Evolutionary conservation across 345 rosid genomes (phyloP).

Genomic region (Angophora floribunda): DNA sequence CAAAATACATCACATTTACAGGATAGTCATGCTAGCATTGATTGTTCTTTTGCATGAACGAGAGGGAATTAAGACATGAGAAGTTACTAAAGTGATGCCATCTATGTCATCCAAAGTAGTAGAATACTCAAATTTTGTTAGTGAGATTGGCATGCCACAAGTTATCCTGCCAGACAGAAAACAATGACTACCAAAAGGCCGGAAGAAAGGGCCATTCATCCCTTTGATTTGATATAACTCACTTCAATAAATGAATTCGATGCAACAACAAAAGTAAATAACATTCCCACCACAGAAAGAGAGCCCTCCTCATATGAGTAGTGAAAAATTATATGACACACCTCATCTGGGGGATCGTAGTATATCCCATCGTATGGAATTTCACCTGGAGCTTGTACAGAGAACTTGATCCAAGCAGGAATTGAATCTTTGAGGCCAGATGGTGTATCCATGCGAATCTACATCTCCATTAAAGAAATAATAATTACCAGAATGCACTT

Average conservation of each 20-base stretch:
- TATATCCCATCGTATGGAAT: constrained; percentile 91
- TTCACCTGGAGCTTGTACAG: constrained; percentile 92
- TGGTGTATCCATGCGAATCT: constrained; percentile 96
- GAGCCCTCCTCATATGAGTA: not conserved
- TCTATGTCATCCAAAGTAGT: not conserved
- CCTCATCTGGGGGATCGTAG: constrained; percentile 96
- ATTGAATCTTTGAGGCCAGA: constrained; percentile 92
- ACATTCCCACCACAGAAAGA: not conserved
- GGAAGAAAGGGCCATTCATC: not conserved
- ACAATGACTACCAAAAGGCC: not conserved
- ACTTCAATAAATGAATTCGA: not conserved
- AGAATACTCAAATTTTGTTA: not conserved
- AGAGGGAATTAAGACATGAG: not conserved
- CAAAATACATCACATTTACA: not conserved
- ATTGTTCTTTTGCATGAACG: not conserved
- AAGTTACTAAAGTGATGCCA: not conserved
- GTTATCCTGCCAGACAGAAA: not conserved
- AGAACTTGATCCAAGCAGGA: constrained; percentile 98
- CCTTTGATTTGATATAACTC: not conserved
- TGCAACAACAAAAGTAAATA: not conserved
- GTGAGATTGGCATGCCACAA: not conserved
- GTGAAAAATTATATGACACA: constrained; percentile 4
- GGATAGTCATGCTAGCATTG: not conserved
- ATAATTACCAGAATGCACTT: not conserved
- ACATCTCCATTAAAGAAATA: not conserved